Conservation (phyloP, 139 green algal species). For the Chlorella sp. region DNA sequence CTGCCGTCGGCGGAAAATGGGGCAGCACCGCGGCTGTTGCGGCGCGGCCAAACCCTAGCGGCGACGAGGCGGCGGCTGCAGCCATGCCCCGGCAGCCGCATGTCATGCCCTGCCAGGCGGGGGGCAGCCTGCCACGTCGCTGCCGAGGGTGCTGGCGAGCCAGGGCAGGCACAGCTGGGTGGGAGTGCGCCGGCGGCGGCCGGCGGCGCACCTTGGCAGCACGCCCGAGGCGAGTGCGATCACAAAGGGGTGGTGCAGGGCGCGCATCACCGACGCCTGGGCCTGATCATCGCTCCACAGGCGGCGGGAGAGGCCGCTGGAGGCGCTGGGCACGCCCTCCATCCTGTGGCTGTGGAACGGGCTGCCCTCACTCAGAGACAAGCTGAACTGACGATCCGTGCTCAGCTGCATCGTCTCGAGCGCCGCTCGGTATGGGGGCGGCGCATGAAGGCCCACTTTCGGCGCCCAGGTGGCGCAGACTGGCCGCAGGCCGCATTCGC, state of each 20-base stretch:
- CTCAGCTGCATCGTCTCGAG: neutral
- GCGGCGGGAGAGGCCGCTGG: slow-evolving; percentile 30
- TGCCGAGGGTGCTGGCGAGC: neutral
- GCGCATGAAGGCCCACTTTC: neutral
- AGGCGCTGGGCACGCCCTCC: slow-evolving; percentile 15
- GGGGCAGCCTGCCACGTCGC: neutral
- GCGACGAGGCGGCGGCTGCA: neutral
- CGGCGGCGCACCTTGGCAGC: slow-evolving; percentile 10
- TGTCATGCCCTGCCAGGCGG: neutral
- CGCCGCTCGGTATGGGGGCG: neutral
- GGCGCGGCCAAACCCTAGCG: neutral
- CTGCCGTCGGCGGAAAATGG: neutral
- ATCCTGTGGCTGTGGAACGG: slow-evolving; percentile 2
- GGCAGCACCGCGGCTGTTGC: neutral
- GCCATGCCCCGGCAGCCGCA: neutral
- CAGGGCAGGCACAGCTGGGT: neutral
- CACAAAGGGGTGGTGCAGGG: slow-evolving; percentile 70
- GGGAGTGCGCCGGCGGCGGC: neutral
- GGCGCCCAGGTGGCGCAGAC: neutral
- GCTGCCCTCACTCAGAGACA: neutral
- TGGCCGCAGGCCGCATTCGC: no score
- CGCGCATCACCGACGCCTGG: slow-evolving; percentile 17
- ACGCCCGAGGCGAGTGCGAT: neutral
- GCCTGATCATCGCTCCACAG: slow-evolving; percentile 53
- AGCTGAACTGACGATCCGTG: neutral